Base-by-base conservation (phyloP, 2,329 filamentous ascomycete genomes). In the Pezicula rhizophila region DNA sequence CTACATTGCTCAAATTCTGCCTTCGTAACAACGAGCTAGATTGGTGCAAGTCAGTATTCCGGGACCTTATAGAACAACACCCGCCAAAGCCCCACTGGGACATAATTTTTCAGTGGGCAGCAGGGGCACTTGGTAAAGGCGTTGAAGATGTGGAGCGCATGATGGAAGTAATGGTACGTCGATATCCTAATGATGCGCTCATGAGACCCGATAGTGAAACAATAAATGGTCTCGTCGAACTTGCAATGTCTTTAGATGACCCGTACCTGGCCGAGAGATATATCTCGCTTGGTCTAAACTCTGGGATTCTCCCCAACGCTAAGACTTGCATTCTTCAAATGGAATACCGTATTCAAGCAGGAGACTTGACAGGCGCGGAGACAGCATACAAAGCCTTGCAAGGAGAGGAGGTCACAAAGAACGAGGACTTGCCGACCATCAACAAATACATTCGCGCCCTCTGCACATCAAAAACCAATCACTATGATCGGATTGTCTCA, bases 211-310 rank as follows among this genome's bases (percentile, higher is more conserved):
- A 88, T 47, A 82, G 82, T 6, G 69, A 76, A 3, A 89, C 86
- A 5, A 82, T 97, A 59, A 95, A 97, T 61, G 70, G 73, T 5
- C 74, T 97, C 23, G 76, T 97, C 15, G 77, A 80, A 46, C 82
- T 84, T 49, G 87, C 89, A 8, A 83, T 85, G 54, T 78, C 79
- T n/a, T 76, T 77, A 47, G 74, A 83, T 10, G 84, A 95, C 58
- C 75, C 82, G 0, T 81, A 87, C 56, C 71, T 87, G 41, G 88
- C 87, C 5, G 83, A 91, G 62, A 78, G 88, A 11, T 86, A 91
- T 53, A 74, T 89, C 42, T 69, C 77, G 1, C 68, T 96, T 10
- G 82, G 83, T 2, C 65, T 77, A 40, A 80, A 84, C 59, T 78
- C 82, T 59, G 78, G 76, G 4, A 78, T 96, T 18, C 64, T 74